Percentiles rank a stretch among this genome's conserved stretches.
Conservation (phyloP, 352 stramenopile species). For the Globisporangium irregulare region DNA sequence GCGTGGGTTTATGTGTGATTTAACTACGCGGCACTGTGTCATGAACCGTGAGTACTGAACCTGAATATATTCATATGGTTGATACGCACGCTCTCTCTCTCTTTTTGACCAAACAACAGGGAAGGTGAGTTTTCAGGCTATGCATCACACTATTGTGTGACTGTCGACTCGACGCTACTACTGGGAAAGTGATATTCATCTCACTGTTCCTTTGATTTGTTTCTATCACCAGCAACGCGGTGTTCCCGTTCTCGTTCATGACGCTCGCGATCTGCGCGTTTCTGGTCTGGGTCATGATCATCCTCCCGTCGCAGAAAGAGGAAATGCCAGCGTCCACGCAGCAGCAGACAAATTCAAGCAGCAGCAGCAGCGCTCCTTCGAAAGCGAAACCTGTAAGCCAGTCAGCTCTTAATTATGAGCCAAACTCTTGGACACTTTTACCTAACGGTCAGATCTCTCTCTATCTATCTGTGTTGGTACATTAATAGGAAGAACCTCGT, state of each 20-base stretch:
- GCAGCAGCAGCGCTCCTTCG: neutral
- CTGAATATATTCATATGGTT: neutral
- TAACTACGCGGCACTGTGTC: neutral
- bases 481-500: constrained; percentile 15
- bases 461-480: neutral
- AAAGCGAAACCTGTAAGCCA: neutral
- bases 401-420: neutral
- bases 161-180: neutral
- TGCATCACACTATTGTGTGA: neutral
- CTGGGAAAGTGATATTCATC: neutral
- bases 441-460: neutral
- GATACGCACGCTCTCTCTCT: neutral
- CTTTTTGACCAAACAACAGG: neutral
- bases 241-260: constrained; percentile 51
- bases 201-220: neutral
- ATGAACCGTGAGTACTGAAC: neutral
- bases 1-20: constrained; percentile 12
- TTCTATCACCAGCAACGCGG: constrained; percentile 21
- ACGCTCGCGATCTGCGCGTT: constrained; percentile 31
- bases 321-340: neutral
- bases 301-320: constrained; percentile 29
- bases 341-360: constrained; percentile 2
- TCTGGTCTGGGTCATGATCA: constrained; percentile 43
- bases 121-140: neutral
- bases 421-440: neutral